These are phyloP conservation scores for Trichothecium roseum DNA, from an alignment of 2,329 filamentous ascomycete genomes.

Conservation along the genomic window DNA sequence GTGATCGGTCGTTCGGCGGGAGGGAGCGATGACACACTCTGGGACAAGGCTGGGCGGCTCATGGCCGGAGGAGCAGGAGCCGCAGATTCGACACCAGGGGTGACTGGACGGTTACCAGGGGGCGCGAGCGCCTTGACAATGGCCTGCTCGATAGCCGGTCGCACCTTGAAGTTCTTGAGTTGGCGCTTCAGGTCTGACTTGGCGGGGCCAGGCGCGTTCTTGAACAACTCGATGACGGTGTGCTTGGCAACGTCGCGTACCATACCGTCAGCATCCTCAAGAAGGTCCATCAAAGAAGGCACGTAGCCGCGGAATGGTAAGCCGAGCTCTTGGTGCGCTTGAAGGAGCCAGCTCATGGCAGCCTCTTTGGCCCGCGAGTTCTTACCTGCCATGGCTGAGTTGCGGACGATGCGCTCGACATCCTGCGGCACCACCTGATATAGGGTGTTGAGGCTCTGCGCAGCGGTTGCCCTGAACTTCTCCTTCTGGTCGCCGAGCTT, in stretches of 20 bases:
- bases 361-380: constrained; percentile 78
- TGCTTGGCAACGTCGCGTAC: constrained; percentile 78
- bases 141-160: constrained; percentile 73
- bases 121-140: constrained; percentile 61
- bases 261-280: constrained; percentile 82
- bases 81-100: constrained; percentile 24
- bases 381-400: constrained; percentile 67
- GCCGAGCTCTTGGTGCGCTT: constrained; percentile 70
- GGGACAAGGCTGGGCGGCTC: constrained; percentile 30
- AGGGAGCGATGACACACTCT: constrained; percentile 38
- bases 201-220: constrained; percentile 67
- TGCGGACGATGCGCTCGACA: constrained; percentile 71
- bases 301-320: constrained; percentile 79
- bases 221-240: constrained; percentile 79
- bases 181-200: constrained; percentile 86
- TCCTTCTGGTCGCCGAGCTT: constrained; percentile 84
- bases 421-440: constrained; percentile 60
- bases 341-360: constrained; percentile 75
- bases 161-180: constrained; percentile 72
- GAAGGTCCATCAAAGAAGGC: constrained; percentile 68
- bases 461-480: constrained; percentile 65
- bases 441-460: constrained; percentile 67
- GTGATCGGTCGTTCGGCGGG: constrained; percentile 45
- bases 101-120: constrained; percentile 25
- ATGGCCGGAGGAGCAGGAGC: constrained; percentile 24